Evolutionary conservation across 2,329 filamentous ascomycete genomes (phyloP), one percentile per base, ranked within the genome.

Genomic region (Cercospora sesami): DNA sequence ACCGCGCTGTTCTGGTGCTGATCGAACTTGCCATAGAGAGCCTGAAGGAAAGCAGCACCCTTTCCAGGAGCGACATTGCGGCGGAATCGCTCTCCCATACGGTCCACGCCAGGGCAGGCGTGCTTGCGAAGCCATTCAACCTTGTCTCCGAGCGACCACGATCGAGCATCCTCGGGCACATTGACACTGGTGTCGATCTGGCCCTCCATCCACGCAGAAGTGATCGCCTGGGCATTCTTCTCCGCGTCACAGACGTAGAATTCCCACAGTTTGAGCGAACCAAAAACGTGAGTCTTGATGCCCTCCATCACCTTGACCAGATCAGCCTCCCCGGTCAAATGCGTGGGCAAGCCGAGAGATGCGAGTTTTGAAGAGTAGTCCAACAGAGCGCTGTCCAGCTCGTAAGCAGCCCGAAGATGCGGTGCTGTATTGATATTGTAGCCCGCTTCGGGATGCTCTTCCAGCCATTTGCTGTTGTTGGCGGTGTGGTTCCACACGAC

Each of bases 401-500:
- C 91, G 16, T 97, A 83, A 4, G 88, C 87, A 53, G 87, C 80
- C 73, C 86, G 82, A 45, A 90, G 79, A 84, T 87, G 88, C 9
- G 95, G 95, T 0, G 95, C 94, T 0, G 94, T 98, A 48, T 89
- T 89, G 71, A 97, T 84, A 78, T 96, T 99, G 85, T 99, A 99
- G 16, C 95, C 95, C 55, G 93, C 91, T 74, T 99, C 95, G 0
- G 96, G 95, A 76, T 99, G 94, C 68, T 96, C 91, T 77, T 96
- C 86, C 10, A 99, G 86, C 95, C 95, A 99, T 75, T 90, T 87
- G 80, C 91, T 96, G 81, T 98, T 98, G 82, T 97, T 88, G 6
- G 95, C 94, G 4, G 95, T 99, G 81, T 99, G 95, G 77, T 99
- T 99, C 84, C 95, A 93, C 55, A 99, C 96, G 69, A 99, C 94